Conservation (phyloP, 352 stramenopile genomes). For the Peronospora belbahrii region DNA sequence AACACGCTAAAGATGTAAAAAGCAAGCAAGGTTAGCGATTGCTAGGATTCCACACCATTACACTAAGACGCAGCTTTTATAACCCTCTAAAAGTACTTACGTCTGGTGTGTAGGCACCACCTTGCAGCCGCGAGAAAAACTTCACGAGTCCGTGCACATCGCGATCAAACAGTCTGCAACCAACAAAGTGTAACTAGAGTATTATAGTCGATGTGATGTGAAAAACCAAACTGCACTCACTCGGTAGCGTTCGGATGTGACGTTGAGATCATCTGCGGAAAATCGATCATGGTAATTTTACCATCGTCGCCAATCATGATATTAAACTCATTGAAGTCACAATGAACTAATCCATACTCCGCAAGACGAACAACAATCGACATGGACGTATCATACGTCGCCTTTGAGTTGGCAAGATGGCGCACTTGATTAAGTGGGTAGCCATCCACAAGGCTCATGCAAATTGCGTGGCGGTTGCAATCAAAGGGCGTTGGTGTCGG, state of each 20-base stretch:
- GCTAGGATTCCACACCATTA: background rate
- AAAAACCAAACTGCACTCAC: conserved; percentile 48
- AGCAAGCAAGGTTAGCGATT: background rate
- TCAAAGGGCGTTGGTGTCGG: conserved; percentile 96
- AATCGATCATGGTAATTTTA: conserved; percentile 99
- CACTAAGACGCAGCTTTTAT: background rate
- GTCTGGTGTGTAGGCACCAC: conserved; percentile 74
- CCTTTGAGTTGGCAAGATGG: conserved; percentile 86
- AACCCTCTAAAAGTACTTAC: too few relatives aligned
- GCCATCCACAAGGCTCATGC: conserved; percentile 95
- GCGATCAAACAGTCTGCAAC: conserved; percentile 80
- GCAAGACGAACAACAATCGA: conserved; percentile 95
- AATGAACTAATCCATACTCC: conserved; percentile 97
- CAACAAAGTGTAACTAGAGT: conserved; percentile 5
- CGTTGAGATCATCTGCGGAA: conserved; percentile 99
- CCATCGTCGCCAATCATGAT: conserved; percentile 93
- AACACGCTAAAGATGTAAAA: conserved; percentile 28
- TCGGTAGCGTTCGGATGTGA: conserved; percentile 96
- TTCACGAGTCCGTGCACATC: conserved; percentile 95
- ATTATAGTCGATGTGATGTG: too few relatives aligned
- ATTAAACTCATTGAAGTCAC: conserved; percentile 99
- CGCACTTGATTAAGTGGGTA: conserved; percentile 95
- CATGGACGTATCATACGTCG: conserved; percentile 94
- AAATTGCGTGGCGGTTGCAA: conserved; percentile 96
- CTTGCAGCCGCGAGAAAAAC: conserved; percentile 89